phyloP scores from a whole-genome alignment of 192 early-diverging fungal species.

The Backusella luteola region DNA sequence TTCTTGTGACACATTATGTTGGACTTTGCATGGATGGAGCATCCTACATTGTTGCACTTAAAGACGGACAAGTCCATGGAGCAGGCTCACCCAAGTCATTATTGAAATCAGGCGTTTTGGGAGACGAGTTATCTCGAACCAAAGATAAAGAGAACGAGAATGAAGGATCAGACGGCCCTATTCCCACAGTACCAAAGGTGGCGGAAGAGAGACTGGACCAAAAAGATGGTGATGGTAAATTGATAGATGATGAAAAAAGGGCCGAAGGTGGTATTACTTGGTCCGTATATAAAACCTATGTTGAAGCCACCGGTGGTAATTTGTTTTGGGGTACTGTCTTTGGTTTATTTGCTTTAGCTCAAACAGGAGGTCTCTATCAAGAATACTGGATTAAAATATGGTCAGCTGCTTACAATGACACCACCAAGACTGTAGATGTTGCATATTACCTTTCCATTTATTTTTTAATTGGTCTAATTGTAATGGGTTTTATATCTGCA shows the following conservation, averaged over 20 bases:
- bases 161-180: slow-evolving; percentile 36
- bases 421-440: slow-evolving; percentile 43
- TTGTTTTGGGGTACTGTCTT: slow-evolving; percentile 60
- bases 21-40: slow-evolving; percentile 47
- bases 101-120: not conserved
- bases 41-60: not conserved
- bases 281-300: slow-evolving; percentile 76
- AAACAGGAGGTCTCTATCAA: slow-evolving; percentile 44
- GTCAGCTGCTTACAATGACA: slow-evolving; percentile 35
- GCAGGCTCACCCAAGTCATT: not conserved
- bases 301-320: slow-evolving; percentile 60
- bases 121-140: not conserved
- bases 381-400: slow-evolving; percentile 67
- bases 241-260: slow-evolving; percentile 83
- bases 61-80: not conserved
- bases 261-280: slow-evolving; percentile 75
- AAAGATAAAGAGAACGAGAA: slow-evolving; percentile 32
- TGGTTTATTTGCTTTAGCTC: slow-evolving; percentile 40
- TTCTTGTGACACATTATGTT: slow-evolving; percentile 89
- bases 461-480: slow-evolving; percentile 47
- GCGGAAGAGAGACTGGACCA: slow-evolving; percentile 25
- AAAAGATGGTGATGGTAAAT: slow-evolving; percentile 42
- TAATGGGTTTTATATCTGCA: slow-evolving; percentile 37
- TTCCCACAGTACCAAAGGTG: slow-evolving; percentile 29
- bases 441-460: slow-evolving; percentile 65